phyloP scores from a whole-genome alignment of 2,329 filamentous ascomycete genomes.

The Fusarium sp. region DNA sequence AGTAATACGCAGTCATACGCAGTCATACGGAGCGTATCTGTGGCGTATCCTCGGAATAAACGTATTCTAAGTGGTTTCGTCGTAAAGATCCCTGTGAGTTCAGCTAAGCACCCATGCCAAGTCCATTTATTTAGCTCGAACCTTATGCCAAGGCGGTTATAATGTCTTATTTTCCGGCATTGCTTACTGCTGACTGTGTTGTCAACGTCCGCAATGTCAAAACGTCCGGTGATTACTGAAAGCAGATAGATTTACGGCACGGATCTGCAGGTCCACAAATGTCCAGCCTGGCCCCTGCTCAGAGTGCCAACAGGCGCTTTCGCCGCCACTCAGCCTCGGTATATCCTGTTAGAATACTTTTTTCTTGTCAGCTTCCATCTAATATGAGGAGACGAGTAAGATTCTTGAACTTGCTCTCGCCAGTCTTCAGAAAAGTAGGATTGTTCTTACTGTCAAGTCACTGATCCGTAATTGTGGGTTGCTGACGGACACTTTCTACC shows the following conservation, averaged over 20 bases:
- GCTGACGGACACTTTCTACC: neutral
- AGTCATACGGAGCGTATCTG: neutral
- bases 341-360: neutral
- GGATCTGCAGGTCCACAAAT: neutral
- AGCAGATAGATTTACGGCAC: neutral
- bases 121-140: no score
- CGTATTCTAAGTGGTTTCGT: neutral
- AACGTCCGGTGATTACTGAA: neutral
- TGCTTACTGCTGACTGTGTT: no score
- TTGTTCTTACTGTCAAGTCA: neutral
- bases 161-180: no score
- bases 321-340: neutral
- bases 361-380: no score
- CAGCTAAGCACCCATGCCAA: neutral
- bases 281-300: neutral
- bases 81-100: neutral
- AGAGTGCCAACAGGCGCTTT: neutral
- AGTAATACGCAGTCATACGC: no score
- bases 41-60: neutral
- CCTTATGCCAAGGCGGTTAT: neutral
- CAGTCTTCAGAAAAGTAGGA: neutral
- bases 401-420: no score
- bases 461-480: neutral
- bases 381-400: no score
- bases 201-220: no score